Evolutionary conservation across 805 yeast genomes (phyloP).

Genomic region (Saturnispora dispora): DNA sequence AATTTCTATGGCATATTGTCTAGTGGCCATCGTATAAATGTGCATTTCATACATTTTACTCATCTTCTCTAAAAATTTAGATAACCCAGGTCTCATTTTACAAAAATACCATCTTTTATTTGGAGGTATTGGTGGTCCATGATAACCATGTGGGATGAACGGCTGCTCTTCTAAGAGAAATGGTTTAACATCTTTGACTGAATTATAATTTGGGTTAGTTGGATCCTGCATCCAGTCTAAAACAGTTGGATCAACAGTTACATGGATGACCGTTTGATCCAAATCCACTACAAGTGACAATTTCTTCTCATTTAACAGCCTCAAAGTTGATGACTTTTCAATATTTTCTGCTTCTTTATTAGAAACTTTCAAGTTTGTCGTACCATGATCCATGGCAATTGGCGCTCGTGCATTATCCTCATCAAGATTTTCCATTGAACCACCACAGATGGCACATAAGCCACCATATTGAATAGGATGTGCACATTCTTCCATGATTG

Average conservation of each 20-base stretch:
- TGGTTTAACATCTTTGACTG: conserved; percentile 70
- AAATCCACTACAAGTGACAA: conserved; percentile 89
- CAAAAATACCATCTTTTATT: conserved; percentile 83
- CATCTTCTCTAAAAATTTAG: conserved; percentile 58
- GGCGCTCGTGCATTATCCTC: conserved; percentile 67
- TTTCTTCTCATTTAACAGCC: conserved; percentile 53
- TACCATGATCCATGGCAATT: conserved; percentile 83
- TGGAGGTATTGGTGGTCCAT: conserved; percentile 51
- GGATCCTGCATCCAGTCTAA: conserved; percentile 93
- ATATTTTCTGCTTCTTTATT: conserved; percentile 79
- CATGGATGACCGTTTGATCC: conserved; percentile 96
- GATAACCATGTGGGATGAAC: conserved; percentile 45
- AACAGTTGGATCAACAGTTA: conserved; percentile 95
- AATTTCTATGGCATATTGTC: conserved; percentile 83
- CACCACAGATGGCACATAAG: conserved; percentile 87
- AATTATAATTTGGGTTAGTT: conserved; percentile 72
- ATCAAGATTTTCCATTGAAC: conserved; percentile 63
- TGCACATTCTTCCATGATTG: conserved; percentile 72
- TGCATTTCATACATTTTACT: conserved; percentile 75
- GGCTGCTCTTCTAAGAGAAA: conserved; percentile 76
- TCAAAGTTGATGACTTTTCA: conserved; percentile 55
- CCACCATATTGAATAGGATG: conserved; percentile 95
- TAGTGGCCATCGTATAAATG: conserved; percentile 96
- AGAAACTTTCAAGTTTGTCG: conserved; percentile 74
- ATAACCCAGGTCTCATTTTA: conserved; percentile 81